Conservation (phyloP, 1,139 yeast species). For the Debaryomyces nepalensis region DNA sequence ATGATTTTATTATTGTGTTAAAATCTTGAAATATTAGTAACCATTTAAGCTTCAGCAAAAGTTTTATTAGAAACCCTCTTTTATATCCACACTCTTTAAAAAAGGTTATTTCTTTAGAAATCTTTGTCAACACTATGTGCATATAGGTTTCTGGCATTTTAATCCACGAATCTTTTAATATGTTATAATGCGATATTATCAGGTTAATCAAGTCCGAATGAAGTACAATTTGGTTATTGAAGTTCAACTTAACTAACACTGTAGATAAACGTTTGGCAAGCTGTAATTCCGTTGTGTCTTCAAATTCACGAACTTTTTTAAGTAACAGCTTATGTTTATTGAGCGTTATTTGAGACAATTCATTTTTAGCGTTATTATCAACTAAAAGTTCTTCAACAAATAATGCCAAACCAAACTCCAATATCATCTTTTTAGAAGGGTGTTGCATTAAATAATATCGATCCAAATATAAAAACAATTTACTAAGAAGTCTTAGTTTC, state of each 20-base stretch:
- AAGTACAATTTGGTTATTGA: constrained; percentile 23
- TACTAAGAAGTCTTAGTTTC: constrained; percentile 30
- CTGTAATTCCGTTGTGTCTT: constrained; percentile 12
- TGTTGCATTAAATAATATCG: constrained; percentile 39
- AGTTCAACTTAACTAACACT: constrained; percentile 28
- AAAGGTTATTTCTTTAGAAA: constrained; percentile 25
- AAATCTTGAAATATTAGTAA: constrained; percentile 34
- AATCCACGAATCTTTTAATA: constrained; percentile 25
- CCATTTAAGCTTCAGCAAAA: constrained; percentile 37
- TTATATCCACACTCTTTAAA: constrained; percentile 32
- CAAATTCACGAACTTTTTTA: constrained; percentile 15
- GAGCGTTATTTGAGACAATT: constrained; percentile 16
- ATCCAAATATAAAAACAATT: constrained; percentile 42
- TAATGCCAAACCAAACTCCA: constrained; percentile 29
- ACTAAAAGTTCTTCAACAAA: constrained; percentile 25
- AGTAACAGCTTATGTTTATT: constrained; percentile 17
- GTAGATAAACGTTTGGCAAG: constrained; percentile 23
- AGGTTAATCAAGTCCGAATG: constrained; percentile 23
- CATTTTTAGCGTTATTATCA: constrained; percentile 14
- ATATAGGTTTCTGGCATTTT: constrained; percentile 26
- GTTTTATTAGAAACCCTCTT: constrained; percentile 23
- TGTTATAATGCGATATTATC: constrained; percentile 24
- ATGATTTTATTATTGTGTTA: constrained; percentile 21
- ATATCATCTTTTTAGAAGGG: constrained; percentile 31
- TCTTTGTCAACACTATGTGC: constrained; percentile 20